These are phyloP conservation scores for Phaeophleospora eucalypticola DNA, from an alignment of 2,329 filamentous ascomycete species.

Conservation along the genomic window DNA sequence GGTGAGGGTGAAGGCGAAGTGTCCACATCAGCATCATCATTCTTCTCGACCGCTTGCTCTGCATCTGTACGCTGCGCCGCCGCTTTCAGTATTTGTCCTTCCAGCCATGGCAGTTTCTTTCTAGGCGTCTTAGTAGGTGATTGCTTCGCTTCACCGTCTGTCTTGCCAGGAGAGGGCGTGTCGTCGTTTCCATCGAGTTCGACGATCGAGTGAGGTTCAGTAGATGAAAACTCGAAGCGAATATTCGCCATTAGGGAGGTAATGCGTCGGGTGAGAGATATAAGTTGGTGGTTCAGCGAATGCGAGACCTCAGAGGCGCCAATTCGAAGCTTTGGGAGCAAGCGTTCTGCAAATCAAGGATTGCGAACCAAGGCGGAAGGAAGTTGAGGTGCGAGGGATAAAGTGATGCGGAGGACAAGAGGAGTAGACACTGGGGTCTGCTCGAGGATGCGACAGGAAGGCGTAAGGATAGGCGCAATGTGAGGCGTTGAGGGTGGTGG, in stretches of 20 bases:
- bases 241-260: no score
- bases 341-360: no score
- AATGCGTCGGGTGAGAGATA: no score
- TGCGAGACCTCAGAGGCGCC: no score
- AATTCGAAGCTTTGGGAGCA: no score
- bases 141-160: not conserved
- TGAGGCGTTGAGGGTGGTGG: not conserved
- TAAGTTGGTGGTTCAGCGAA: no score
- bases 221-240: no score
- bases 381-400: not conserved
- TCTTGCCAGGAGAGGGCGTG: not conserved
- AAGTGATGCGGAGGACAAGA: not conserved
- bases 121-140: not conserved
- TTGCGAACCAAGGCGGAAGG: not conserved
- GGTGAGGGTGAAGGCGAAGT: no score
- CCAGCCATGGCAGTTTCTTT: conserved; percentile 28
- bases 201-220: no score
- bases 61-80: not conserved
- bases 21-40: not conserved
- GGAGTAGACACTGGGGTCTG: not conserved
- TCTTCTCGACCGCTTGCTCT: not conserved
- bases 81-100: not conserved
- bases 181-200: not conserved
- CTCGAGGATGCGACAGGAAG: not conserved
- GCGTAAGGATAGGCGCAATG: not conserved